These are phyloP conservation scores for Urochloa ruziziensis DNA, from an alignment of 176 grass and related monocot genomes.

Conservation along the genomic window DNA sequence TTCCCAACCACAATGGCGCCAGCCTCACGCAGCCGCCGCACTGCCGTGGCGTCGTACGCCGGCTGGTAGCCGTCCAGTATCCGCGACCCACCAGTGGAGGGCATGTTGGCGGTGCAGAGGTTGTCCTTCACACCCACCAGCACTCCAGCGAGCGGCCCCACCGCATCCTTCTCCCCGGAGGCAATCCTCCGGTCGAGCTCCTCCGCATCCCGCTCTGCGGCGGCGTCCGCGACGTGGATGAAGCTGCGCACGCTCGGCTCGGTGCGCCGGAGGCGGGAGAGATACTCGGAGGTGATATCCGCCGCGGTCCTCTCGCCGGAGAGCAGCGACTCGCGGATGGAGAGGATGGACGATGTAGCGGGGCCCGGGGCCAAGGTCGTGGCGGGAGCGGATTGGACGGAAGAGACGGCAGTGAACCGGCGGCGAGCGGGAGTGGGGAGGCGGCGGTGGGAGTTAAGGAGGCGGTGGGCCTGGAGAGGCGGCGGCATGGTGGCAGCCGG, in stretches of 20 bases:
- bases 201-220: slow-evolving; percentile 61
- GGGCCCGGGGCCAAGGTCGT: slow-evolving; percentile 34
- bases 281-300: slow-evolving; percentile 74
- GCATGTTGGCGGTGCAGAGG: slow-evolving; percentile 82
- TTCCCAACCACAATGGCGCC: slow-evolving; percentile 85
- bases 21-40: slow-evolving; percentile 66
- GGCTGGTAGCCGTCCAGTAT: slow-evolving; percentile 86
- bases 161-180: slow-evolving; percentile 43
- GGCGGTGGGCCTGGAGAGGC: slow-evolving; percentile 64
- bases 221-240: slow-evolving; percentile 71
- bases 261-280: slow-evolving; percentile 73
- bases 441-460: slow-evolving; percentile 50
- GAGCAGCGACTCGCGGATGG: slow-evolving; percentile 78
- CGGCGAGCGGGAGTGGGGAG: slow-evolving; percentile 21
- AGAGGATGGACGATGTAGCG: slow-evolving; percentile 44
- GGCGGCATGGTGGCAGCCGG: slow-evolving; percentile 49
- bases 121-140: slow-evolving; percentile 91
- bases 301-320: slow-evolving; percentile 55
- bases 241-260: slow-evolving; percentile 86
- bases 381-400: slow-evolving; percentile 45
- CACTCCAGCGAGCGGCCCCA: slow-evolving; percentile 77
- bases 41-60: slow-evolving; percentile 83
- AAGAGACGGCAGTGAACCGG: slow-evolving; percentile 41
- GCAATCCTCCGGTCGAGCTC: slow-evolving; percentile 68
- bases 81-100: slow-evolving; percentile 84